A percentile compares a stretch with the other conserved stretches of the same genome.
Evolutionary conservation across 345 rosid species (phyloP).

Genomic region (Eucalyptus virginea): DNA sequence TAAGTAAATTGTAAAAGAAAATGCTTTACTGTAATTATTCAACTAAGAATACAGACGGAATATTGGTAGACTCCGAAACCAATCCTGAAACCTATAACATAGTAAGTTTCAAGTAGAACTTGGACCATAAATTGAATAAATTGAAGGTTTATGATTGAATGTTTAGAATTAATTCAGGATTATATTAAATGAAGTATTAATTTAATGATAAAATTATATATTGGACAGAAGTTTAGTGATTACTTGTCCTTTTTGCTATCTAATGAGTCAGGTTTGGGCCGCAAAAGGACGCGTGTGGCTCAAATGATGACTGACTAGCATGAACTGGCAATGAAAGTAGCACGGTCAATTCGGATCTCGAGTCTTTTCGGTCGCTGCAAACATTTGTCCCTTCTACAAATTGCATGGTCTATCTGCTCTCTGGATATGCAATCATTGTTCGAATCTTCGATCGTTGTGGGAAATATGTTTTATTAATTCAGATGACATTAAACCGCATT

Average conservation of each 20-base stretch:
- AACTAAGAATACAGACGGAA: fast-evolving
- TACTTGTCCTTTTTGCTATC: background rate
- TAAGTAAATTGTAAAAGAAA: too few species aligned
- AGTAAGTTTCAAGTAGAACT: too few species aligned
- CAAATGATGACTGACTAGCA: background rate
- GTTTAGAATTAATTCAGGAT: too few species aligned
- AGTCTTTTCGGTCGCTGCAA: background rate
- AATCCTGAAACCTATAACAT: fast-evolving
- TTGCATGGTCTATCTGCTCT: background rate
- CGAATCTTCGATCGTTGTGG: background rate
- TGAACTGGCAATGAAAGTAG: background rate
- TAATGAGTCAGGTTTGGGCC: background rate
- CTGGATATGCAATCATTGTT: background rate
- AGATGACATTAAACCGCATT: background rate
- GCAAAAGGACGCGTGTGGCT: background rate
- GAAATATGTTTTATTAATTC: background rate
- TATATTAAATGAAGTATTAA: too few species aligned
- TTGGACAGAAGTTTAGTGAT: background rate
- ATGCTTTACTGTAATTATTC: too few species aligned
- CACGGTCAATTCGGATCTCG: background rate
- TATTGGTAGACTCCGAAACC: too few species aligned
- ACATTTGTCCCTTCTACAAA: background rate
- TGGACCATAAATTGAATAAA: too few species aligned
- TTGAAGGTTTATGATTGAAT: too few species aligned
- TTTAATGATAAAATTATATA: too few species aligned